Evolutionary conservation across 2,329 filamentous ascomycete species (phyloP).

Genomic region (Lachnellula occidentalis): DNA sequence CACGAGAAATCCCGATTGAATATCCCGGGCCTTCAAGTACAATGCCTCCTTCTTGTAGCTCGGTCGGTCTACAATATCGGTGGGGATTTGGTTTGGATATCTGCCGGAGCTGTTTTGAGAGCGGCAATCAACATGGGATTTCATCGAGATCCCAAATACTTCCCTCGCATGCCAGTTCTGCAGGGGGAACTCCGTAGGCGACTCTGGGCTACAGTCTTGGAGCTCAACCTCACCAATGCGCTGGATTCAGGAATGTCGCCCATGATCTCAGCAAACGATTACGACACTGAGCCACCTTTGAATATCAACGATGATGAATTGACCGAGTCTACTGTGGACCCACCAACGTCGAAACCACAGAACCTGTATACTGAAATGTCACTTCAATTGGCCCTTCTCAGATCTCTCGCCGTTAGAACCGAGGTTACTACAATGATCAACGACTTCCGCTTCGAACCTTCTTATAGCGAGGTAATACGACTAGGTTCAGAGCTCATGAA

Average conservation of each 20-base stretch:
- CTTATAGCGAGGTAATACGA: constrained; percentile 44
- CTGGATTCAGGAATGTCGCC: constrained; percentile 47
- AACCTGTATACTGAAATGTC: constrained; percentile 43
- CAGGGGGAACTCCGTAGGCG: constrained; percentile 49
- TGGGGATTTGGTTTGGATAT: constrained; percentile 48
- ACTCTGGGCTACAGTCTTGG: constrained; percentile 51
- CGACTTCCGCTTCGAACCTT: constrained; percentile 37
- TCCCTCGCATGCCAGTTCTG: constrained; percentile 43
- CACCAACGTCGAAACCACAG: constrained; percentile 18
- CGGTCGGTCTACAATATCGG: constrained; percentile 43
- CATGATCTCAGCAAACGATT: constrained; percentile 41
- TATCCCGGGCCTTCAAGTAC: constrained; percentile 45
- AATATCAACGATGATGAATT: constrained; percentile 50
- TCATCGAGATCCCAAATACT: constrained; percentile 49
- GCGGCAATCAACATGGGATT: constrained; percentile 54
- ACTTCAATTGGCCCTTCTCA: constrained; percentile 41
- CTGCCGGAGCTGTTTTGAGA: constrained; percentile 45
- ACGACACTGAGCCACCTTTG: constrained; percentile 44
- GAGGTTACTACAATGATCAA: constrained; percentile 42
- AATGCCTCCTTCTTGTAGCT: constrained; percentile 46
- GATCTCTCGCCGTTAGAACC: constrained; percentile 40
- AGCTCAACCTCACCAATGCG: constrained; percentile 47
- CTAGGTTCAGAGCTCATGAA: constrained; percentile 41
- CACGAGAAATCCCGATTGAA: constrained; percentile 45
- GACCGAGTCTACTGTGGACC: constrained; percentile 30